Conservation (phyloP, 2,329 filamentous ascomycete species). For the Aspergillus phoenicis region DNA sequence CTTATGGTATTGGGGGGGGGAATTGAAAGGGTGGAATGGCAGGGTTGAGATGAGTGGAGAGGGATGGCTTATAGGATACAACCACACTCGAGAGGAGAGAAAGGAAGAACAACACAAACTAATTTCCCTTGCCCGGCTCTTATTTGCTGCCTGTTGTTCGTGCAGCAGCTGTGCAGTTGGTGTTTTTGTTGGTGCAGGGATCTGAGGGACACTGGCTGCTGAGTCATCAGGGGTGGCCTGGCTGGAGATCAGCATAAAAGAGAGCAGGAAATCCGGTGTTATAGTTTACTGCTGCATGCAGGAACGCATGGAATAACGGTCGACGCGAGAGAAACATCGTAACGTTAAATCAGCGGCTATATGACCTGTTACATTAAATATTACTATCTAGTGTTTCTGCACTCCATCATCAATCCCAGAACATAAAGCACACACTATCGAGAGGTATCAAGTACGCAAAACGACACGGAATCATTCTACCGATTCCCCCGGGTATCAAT, state of each 20-base stretch:
- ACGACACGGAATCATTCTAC: slow-evolving; percentile 13
- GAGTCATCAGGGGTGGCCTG: slow-evolving; percentile 21
- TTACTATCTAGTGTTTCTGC: slow-evolving; percentile 3
- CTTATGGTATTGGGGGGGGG: neutral
- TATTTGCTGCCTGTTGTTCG: too few species aligned
- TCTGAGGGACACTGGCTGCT: slow-evolving; percentile 9
- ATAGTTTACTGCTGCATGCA: too few species aligned
- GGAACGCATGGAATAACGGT: too few species aligned
- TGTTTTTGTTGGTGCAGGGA: too few species aligned
- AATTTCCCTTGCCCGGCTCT: too few species aligned
- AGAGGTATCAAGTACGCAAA: slow-evolving; percentile 26
- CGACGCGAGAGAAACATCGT: neutral
- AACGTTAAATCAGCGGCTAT: neutral
- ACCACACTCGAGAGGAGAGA: too few species aligned
- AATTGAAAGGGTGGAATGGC: neutral
- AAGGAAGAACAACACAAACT: too few species aligned
- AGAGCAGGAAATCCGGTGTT: neutral
- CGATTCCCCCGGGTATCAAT: slow-evolving; percentile 16
- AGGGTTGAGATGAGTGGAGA: too few species aligned
- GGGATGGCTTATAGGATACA: too few species aligned
- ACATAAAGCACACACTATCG: slow-evolving; percentile 6
- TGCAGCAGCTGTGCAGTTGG: too few species aligned
- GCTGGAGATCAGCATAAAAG: neutral
- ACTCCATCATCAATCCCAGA: neutral
- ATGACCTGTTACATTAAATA: slow-evolving; percentile 1